phyloP scores from a whole-genome alignment of 768 basidiomycete genomes.

The Leccinellum rugosiceps region DNA sequence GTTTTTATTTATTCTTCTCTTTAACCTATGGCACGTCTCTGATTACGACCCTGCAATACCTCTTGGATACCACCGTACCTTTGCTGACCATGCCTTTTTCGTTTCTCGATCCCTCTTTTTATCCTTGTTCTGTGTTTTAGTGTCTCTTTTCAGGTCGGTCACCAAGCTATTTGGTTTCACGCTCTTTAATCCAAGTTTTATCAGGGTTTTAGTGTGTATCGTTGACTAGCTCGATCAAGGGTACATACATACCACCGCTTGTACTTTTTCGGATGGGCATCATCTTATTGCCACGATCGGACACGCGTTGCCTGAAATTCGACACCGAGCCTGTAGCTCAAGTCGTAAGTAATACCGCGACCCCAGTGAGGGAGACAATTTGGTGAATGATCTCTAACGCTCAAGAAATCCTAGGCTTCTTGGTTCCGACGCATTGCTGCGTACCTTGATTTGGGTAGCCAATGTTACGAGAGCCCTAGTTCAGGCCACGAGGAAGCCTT shows the following conservation, averaged over 20 bases:
- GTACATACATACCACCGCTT: slow-evolving; percentile 1
- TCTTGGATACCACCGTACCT: slow-evolving; percentile 25
- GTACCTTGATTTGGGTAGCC: no score
- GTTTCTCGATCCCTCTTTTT: not conserved
- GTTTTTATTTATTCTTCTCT: slow-evolving; percentile 7
- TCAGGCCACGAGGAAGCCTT: no score
- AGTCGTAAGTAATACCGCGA: not conserved
- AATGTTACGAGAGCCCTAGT: no score
- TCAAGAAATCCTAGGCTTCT: not conserved
- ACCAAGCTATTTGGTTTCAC: not conserved
- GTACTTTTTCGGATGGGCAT: slow-evolving; percentile 5
- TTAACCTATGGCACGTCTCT: slow-evolving; percentile 6
- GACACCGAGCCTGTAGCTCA: not conserved
- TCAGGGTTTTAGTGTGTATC: slow-evolving; percentile 7
- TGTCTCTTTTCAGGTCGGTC: slow-evolving; percentile 3
- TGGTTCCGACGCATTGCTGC: not conserved
- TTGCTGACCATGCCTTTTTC: slow-evolving; percentile 5
- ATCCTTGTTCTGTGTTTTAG: not conserved
- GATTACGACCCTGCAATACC: slow-evolving; percentile 13
- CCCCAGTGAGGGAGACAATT: not conserved
- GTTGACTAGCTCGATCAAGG: slow-evolving; percentile 18
- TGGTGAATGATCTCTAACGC: not conserved
- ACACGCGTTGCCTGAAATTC: not conserved
- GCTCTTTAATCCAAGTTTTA: slow-evolving; percentile 3
- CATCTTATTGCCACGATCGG: not conserved